Base-by-base conservation (phyloP, 2,329 filamentous ascomycete genomes). In the Aspergillus intermedius region DNA sequence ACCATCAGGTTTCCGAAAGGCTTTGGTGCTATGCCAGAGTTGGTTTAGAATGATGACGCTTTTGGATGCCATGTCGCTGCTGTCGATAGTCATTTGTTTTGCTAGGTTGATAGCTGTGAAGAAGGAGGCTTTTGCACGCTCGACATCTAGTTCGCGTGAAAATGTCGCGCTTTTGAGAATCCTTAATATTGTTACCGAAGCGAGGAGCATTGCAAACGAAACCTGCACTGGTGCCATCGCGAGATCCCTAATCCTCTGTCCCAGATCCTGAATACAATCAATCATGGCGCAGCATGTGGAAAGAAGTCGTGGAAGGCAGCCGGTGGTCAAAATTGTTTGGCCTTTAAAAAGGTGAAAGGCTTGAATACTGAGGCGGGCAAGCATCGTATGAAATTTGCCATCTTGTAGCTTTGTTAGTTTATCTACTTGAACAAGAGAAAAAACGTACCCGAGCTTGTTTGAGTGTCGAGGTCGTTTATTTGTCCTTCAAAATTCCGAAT, bases 11-110 rank as follows among this genome's bases (percentile, higher is more conserved):
- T 63, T 69, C 21, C 64, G 65, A 50, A 72, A 73, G 7, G 63
- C 69, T 49, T 61, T 72, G 45, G 43, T 61, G 55, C 70, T 73
- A 45, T 69, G 70, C 66, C 68, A 72, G 10, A 72, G 46, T 30
- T 69, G 63, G 37, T 61, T 71, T 23, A 73, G 43, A 2, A 68
- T 54, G 0, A 55, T 57, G 5, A 64, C 62, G 3, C 58, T 62
- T 44, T 67, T 68, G 2, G 65, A 59, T 0, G 68, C 56, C 2
- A 59, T 49, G 39, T 73, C 70, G 5, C 64, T 63, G 37, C 60
- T 65, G 13, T 69, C 64, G 6, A 66, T 54, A 0, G 67, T 66
- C 57, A 72, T 66, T 37, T 64, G 59, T 47, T 69, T 70, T 2
- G 64, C 58, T 9, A 73, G 49, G 46, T 69, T 70, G 45, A 73